Evolutionary conservation across 73 alveolate genomes (phyloP).

Genomic region (Durusdinium trenchii): DNA sequence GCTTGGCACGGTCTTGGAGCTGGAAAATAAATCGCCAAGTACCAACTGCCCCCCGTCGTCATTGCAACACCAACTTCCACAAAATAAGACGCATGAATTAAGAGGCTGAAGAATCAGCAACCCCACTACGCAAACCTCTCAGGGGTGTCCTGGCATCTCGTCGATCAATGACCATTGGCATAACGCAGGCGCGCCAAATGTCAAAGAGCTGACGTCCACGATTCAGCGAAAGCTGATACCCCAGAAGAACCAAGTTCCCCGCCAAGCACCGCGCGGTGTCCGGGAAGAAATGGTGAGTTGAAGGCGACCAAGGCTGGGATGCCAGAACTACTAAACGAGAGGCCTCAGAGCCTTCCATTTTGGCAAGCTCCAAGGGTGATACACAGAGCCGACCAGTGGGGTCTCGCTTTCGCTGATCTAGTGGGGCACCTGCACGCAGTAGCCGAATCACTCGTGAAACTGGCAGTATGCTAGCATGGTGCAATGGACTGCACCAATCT

Average conservation of each 20-base stretch:
- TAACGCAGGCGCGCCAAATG: constrained; percentile 47
- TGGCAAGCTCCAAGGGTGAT: constrained; percentile 93
- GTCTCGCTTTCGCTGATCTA: constrained; percentile 65
- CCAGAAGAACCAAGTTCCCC: constrained; percentile 8
- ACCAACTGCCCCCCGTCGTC: no score
- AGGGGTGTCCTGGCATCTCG: background rate
- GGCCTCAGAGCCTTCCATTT: background rate
- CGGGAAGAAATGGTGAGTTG: constrained; percentile 53
- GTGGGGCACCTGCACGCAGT: constrained; percentile 60
- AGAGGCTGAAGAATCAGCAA: no score
- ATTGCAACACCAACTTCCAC: no score
- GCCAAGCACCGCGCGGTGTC: constrained; percentile 42
- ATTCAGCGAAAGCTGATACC: constrained; percentile 19
- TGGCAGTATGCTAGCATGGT: constrained; percentile 62
- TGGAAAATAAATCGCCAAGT: no score
- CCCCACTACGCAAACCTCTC: no score
- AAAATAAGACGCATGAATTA: no score
- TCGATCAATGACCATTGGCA: constrained; percentile 74
- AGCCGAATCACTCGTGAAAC: constrained; percentile 27
- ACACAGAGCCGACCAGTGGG: constrained; percentile 70
- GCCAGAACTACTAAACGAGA: constrained; percentile 56
- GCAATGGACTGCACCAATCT: constrained; percentile 89
- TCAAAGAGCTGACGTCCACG: constrained; percentile 51
- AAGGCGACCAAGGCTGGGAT: constrained; percentile 65
- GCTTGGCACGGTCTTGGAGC: no score